Evolutionary conservation across 352 stramenopile genomes (phyloP), one percentile per base, ranked within the genome.

Genomic region (Globisporangium uncinulatum): DNA sequence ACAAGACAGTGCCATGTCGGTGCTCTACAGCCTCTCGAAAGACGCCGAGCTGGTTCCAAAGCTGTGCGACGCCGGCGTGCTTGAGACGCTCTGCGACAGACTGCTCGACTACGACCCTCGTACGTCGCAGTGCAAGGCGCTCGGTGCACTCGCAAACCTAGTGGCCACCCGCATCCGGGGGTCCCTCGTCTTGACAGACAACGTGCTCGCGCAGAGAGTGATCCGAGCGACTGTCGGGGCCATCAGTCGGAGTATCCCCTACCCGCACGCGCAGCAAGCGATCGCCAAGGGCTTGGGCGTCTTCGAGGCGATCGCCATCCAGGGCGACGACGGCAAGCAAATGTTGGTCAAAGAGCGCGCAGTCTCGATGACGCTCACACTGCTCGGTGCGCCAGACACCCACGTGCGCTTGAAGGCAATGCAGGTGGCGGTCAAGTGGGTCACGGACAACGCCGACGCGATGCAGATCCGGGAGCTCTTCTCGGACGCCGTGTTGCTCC

Each of bases 21-120:
- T 89, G 3, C 57, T 89, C 29, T 71, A 74, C 13, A 80, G 65
- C 41, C 62, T 92, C 4, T 78, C 82, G 10, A 84, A 87, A 44
- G 82, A 92, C 49, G 42, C 36, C 0, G 82, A 92, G 46, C 67
- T 92, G 0, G 69, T 84, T 9, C 61, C 67, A n/a, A 88, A 89
- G 56, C 59, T 92, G 0, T 61, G 73, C 15, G 73, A 83, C 6
- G 60, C 86, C 37, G 65, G 62, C 14, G 73, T 87, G 0, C 50
- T 84, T 6, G 72, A 86, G 15, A 80, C 70, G 6, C 36, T 87
- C 10, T 69, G 58, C 21, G 63, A 73, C 15, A 63, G 73, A 39
- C 13, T 89, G 11, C 49, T 65, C 7, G 13, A 50, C 1, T 82
- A 76, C 50, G 65, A 79, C n/a, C 61, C 72, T 0, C 57, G 44